Percentiles rank a stretch among this genome's conserved stretches.
Evolutionary conservation across 257 asterid species (phyloP).

Genomic region (Nicotiana noctiflora): DNA sequence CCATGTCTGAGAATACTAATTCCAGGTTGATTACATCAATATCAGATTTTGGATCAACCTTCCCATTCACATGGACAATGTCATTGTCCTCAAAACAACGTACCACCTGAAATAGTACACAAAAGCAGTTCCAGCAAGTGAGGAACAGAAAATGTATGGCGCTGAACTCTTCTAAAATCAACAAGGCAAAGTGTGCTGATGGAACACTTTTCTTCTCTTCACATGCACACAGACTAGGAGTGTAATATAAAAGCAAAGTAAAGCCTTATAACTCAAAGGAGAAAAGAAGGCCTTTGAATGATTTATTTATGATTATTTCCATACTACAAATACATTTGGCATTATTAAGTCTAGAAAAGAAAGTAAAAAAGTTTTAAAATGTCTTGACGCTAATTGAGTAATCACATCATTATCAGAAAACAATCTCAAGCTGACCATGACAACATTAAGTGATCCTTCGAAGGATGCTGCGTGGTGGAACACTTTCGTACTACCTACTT

Average conservation of each 20-base stretch:
- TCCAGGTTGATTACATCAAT: conserved; percentile 86
- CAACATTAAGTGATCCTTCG: neutral
- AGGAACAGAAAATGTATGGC: neutral
- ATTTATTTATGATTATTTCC: neutral
- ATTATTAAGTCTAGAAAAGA: no score
- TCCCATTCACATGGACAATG: conserved; percentile 88
- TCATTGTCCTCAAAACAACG: conserved; percentile 98
- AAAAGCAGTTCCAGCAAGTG: neutral
- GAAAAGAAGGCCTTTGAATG: neutral
- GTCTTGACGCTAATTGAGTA: neutral
- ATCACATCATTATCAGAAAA: no score
- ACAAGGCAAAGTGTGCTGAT: neutral
- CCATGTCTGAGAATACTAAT: conserved; percentile 89
- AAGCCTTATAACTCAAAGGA: neutral
- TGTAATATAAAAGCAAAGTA: neutral
- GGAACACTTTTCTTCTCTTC: neutral
- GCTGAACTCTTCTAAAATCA: neutral
- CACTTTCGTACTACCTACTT: neutral
- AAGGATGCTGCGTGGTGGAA: neutral
- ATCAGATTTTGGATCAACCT: conserved; percentile 90
- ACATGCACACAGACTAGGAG: neutral
- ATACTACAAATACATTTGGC: no score
- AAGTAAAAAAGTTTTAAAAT: no score
- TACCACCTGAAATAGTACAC: conserved; percentile 52
- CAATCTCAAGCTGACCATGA: neutral